Percentiles rank a stretch among this genome's conserved stretches.
These are phyloP conservation scores for Xanthoconium separans DNA, from an alignment of 1,284 basidiomycete species.

Conservation along the genomic window DNA sequence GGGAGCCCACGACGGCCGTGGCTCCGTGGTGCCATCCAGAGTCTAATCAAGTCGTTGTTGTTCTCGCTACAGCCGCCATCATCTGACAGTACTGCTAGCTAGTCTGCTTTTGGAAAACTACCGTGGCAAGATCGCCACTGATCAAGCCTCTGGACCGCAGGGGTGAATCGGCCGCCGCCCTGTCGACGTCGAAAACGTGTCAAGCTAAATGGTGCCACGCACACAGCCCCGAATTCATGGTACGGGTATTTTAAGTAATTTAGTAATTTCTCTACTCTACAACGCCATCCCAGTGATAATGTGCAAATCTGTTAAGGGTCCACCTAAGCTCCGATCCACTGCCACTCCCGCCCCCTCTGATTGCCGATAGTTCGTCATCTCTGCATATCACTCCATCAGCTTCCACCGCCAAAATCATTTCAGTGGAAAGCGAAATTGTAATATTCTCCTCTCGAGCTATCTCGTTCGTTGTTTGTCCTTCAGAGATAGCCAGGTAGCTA, in stretches of 20 bases:
- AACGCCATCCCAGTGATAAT: constrained; percentile 58
- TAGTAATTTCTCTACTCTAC: not conserved
- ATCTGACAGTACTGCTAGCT: too few species aligned
- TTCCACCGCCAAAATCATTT: constrained; percentile 77
- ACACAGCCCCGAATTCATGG: constrained; percentile 14
- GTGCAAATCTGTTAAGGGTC: constrained; percentile 59
- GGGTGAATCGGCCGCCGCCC: constrained; percentile 11
- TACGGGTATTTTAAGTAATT: constrained; percentile 5
- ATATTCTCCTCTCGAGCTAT: constrained; percentile 69
- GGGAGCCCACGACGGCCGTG: constrained; percentile 14
- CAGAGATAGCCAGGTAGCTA: constrained; percentile 47
- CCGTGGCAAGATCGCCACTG: constrained; percentile 26
- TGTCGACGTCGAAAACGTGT: constrained; percentile 33
- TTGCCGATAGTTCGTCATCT: constrained; percentile 59
- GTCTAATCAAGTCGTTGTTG: constrained; percentile 6
- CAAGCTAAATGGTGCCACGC: constrained; percentile 4
- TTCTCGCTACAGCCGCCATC: not conserved
- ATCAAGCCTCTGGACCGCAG: constrained; percentile 11
- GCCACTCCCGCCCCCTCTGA: constrained; percentile 38
- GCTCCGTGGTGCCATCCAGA: constrained; percentile 13
- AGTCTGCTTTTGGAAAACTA: constrained; percentile 7
- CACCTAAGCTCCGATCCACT: constrained; percentile 33
- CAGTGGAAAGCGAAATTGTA: constrained; percentile 67
- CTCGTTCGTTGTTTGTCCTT: constrained; percentile 57
- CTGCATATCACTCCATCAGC: constrained; percentile 64